Percentiles rank a stretch among this genome's conserved stretches.
Conservation (phyloP, 2,329 filamentous ascomycete genomes). For the Colletotrichum orchidophilum region DNA sequence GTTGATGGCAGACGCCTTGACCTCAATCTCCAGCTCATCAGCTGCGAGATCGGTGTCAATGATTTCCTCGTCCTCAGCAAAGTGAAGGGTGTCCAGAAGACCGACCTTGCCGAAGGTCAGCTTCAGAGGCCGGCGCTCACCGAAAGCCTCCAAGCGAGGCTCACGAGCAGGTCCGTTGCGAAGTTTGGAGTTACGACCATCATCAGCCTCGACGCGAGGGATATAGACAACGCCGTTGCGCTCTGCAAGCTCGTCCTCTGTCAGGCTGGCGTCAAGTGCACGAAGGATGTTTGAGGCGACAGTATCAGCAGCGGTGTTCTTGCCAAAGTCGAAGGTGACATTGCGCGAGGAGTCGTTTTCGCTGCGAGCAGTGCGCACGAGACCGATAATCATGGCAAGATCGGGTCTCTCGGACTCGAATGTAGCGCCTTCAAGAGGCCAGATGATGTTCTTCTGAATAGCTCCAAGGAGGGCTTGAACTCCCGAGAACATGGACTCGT, state of each 20-base stretch:
- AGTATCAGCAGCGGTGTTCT: slow-evolving; percentile 16
- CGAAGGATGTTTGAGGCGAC: slow-evolving; percentile 32
- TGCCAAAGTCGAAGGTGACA: slow-evolving; percentile 33
- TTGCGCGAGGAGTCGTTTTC: slow-evolving; percentile 34
- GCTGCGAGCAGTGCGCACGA: slow-evolving; percentile 32
- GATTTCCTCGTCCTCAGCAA: slow-evolving; percentile 39
- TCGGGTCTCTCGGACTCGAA: slow-evolving; percentile 31
- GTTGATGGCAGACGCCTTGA: slow-evolving; percentile 45
- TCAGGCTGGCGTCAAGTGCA: slow-evolving; percentile 32
- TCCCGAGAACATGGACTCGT: background rate
- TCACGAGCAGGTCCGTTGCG: slow-evolving; percentile 38
- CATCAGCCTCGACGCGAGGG: slow-evolving; percentile 37
- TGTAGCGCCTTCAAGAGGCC: slow-evolving; percentile 32
- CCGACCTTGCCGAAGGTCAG: slow-evolving; percentile 37
- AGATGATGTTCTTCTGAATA: slow-evolving; percentile 36
- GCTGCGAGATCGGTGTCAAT: slow-evolving; percentile 29
- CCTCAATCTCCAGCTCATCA: slow-evolving; percentile 44
- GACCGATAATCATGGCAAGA: slow-evolving; percentile 34
- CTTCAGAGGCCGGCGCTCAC: slow-evolving; percentile 29
- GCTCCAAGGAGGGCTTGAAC: slow-evolving; percentile 35
- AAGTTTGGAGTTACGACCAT: slow-evolving; percentile 38
- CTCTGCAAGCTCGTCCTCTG: slow-evolving; percentile 38
- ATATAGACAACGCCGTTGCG: slow-evolving; percentile 37
- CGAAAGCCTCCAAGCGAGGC: slow-evolving; percentile 35
- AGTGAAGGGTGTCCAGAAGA: slow-evolving; percentile 41